Evolutionary conservation across 495 filamentous ascomycete genomes (phyloP).

Genomic region (Cercophora sp.): DNA sequence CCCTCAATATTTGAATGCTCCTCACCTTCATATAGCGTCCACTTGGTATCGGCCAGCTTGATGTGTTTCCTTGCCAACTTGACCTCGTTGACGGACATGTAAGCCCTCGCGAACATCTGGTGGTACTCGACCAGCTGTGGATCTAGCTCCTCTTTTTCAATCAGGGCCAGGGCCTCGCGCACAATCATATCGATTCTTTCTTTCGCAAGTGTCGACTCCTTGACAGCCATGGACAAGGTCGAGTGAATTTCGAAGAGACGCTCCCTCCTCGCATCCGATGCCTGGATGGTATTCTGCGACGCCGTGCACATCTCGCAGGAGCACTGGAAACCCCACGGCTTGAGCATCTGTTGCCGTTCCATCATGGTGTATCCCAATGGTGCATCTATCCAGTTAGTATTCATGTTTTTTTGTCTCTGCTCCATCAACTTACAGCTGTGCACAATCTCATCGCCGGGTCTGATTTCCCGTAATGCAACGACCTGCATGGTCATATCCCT

Average conservation of each 20-base stretch:
- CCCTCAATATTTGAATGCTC: conserved; percentile 34
- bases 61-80: conserved; percentile 24
- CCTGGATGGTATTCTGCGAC: conserved; percentile 6
- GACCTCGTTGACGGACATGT: conserved; percentile 23
- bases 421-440: conserved; percentile 29
- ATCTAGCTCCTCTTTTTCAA: conserved; percentile 26
- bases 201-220: conserved; percentile 9
- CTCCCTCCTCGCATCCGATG: conserved; percentile 24
- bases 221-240: conserved; percentile 5
- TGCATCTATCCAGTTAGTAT: conserved; percentile 20
- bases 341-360: conserved; percentile 24
- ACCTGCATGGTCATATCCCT: conserved; percentile 29
- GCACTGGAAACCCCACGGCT: conserved; percentile 32
- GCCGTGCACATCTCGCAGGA: conserved; percentile 29
- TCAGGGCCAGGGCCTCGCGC: conserved; percentile 23
- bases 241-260: conserved; percentile 27
- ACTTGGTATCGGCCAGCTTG: conserved; percentile 25
- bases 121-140: conserved; percentile 34
- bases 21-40: conserved; percentile 30
- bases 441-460: conserved; percentile 31
- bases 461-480: conserved; percentile 29
- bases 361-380: conserved; percentile 29
- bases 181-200: conserved; percentile 16
- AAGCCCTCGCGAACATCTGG: conserved; percentile 27
- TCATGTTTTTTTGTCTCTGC: background rate